Evolutionary conservation across 441 rosid genomes (phyloP).

Genomic region (Macaranga tanarius): DNA sequence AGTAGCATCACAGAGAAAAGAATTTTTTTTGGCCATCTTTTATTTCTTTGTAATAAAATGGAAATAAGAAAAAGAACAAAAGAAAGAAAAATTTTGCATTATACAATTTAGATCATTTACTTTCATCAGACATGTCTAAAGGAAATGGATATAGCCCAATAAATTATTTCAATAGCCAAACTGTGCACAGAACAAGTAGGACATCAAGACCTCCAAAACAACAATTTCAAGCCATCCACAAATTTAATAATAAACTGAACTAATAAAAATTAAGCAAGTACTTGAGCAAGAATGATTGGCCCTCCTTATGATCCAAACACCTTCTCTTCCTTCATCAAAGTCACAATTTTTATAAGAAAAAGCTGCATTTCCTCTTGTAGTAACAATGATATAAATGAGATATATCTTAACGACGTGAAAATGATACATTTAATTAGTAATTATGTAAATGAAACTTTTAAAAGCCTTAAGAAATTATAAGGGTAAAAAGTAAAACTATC

Average conservation of each 20-base stretch:
- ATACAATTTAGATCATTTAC: neutral
- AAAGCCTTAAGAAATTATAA: neutral
- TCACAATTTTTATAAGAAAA: conserved; percentile 52
- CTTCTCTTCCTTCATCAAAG: conserved; percentile 53
- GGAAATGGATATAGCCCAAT: neutral
- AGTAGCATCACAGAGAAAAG: no score
- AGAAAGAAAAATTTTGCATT: conserved; percentile 57
- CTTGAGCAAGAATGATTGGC: no score
- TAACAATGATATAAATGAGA: neutral
- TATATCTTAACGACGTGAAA: neutral
- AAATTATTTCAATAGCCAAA: neutral
- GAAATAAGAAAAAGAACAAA: no score
- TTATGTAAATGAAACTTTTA: neutral
- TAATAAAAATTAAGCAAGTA: neutral
- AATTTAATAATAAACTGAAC: neutral
- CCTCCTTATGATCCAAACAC: conserved; percentile 75
- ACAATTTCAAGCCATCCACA: no score
- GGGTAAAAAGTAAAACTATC: neutral
- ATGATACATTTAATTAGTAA: neutral
- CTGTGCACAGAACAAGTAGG: neutral
- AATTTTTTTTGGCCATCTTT: no score
- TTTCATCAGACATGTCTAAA: neutral
- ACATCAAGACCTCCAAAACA: neutral
- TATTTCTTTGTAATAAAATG: no score
- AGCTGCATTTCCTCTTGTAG: conserved; percentile 55